phyloP scores from a whole-genome alignment of 352 stramenopile species.

The Pythium volutum region DNA sequence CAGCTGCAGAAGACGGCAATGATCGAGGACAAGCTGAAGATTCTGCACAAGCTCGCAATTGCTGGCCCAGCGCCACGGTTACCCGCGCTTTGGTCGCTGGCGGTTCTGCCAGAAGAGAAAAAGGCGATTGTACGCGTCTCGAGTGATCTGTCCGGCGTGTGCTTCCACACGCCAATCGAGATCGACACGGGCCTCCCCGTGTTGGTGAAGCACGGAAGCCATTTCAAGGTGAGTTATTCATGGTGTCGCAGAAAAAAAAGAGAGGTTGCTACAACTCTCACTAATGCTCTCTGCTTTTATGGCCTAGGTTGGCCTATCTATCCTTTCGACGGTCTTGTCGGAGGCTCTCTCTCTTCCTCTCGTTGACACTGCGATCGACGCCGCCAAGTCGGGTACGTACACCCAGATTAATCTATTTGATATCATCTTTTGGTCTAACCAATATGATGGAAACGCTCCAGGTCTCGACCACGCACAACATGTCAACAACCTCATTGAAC shows the following conservation, averaged over 20 bases:
- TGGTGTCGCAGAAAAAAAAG: background rate
- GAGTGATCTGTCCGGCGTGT: too few relatives aligned
- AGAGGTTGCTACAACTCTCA: background rate
- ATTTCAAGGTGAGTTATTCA: background rate
- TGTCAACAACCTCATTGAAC: constrained; percentile 18
- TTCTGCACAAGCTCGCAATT: too few relatives aligned
- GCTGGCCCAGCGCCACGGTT: too few relatives aligned
- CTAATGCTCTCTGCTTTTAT: background rate
- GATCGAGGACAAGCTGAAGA: too few relatives aligned
- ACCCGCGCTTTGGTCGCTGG: too few relatives aligned
- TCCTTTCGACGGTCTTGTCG: constrained; percentile 1
- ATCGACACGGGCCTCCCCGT: background rate
- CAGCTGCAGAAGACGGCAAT: too few relatives aligned
- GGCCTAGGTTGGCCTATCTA: constrained; percentile 3
- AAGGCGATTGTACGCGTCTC: too few relatives aligned
- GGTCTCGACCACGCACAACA: background rate
- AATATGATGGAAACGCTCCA: too few relatives aligned
- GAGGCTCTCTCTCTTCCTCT: constrained; percentile 1
- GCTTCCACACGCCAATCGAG: background rate
- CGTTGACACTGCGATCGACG: constrained; percentile 5
- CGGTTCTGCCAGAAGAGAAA: too few relatives aligned
- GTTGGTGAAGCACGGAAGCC: background rate
- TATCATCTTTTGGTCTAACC: background rate
- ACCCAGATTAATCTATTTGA: background rate
- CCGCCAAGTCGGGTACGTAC: background rate